Base-by-base conservation (phyloP, 2,329 filamentous ascomycete genomes). In the Nemania diffusa region DNA sequence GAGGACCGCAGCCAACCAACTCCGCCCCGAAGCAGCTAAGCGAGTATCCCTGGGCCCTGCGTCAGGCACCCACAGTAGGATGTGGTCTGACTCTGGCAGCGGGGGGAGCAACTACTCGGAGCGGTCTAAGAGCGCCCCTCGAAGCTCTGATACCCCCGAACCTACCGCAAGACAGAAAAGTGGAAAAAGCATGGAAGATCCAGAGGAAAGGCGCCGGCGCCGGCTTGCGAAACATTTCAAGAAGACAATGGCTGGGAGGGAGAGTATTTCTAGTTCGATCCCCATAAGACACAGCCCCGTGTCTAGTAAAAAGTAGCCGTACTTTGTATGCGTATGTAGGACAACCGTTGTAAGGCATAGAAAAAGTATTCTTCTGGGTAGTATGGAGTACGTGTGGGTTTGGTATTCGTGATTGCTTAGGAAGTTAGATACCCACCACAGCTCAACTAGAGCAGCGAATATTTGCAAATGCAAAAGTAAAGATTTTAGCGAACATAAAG, bases 281-380 rank as follows among this genome's bases (percentile, higher is more conserved):
- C 44, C 63, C 22, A 42, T 64, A 5, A 68, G 51, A 20, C 72
- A 67, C 34, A 73, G 66, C 7, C 71, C 73, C 2, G 72, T 65
- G 8, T 73, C 73, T 13, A 71, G 64, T 1, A 70, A 73, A 57
- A 73, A 68, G 48, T 57, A 65, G 65, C 64, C 52, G 55, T 27
- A 32, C 2, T 7, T 5, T 44, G n/a, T 37, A 37, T 50, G 24
- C 5, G 3, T 26, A 24, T 3, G 11, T 26, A 50, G 44, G 26
- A 8, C 26, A 24, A 7, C 15, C 4, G 17, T 6, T 22, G 34
- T 20, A 22, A 22, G 5, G 34, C 27, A 9, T 34, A 2, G 2
- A 11, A 26, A 56, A 13, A 24, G 24, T 0, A 46, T 51, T 22
- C 9, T 46, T 52, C 9, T 27, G 46, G 22, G 44, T 42, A 32